Evolutionary conservation across 2,329 filamentous ascomycete genomes (phyloP), one percentile per base, ranked within the genome.

Genomic region (Diaporthe capsici): DNA sequence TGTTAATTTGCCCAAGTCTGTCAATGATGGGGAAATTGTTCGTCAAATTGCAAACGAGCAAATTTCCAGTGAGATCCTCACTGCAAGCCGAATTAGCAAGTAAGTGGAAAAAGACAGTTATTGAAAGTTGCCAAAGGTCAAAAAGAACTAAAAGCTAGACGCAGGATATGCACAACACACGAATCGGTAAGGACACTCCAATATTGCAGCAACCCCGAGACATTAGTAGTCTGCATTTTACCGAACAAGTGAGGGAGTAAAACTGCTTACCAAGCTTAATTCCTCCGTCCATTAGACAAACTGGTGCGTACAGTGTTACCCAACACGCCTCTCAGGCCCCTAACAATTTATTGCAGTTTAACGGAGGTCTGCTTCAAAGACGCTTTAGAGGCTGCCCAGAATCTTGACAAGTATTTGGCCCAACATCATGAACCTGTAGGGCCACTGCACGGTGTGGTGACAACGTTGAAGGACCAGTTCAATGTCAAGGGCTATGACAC

Each of bases 391-490:
- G 28, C 31, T 12, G 60, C 72, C 8, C 31, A n/a, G 13, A n/a
- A 28, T 2, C 37, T 76, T 3, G 75, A 72, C 39, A 9, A 47
- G 15, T 37, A 76, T 20, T 44, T 75, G 3, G 25, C 57, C 1
- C 8, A 73, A 20, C 31, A 72, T 4, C 17, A 74, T 47, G n/a
- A 63, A n/a, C 51, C 55, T 2, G 2, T 61, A 12, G 75, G 75
- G 20, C 75, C 75, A n/a, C 73, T 76, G 1, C 73, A 76, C 5
- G 73, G 75, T 12, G 28, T 75, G 2, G 68, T 71, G 6, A 44
- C 39, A 4, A 75, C 73, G 15, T n/a, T 76, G 51, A 93, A 93
- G 80, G 91, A 93, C 71, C 90, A 90, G 20, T 93, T 92, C 81
- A 88, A 92, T 34, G 84, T 93, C 57, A 88, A 88, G 75, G 90